These are phyloP conservation scores for Gliomastix tumulicola DNA, from an alignment of 2,329 filamentous ascomycete species.

Conservation along the genomic window DNA sequence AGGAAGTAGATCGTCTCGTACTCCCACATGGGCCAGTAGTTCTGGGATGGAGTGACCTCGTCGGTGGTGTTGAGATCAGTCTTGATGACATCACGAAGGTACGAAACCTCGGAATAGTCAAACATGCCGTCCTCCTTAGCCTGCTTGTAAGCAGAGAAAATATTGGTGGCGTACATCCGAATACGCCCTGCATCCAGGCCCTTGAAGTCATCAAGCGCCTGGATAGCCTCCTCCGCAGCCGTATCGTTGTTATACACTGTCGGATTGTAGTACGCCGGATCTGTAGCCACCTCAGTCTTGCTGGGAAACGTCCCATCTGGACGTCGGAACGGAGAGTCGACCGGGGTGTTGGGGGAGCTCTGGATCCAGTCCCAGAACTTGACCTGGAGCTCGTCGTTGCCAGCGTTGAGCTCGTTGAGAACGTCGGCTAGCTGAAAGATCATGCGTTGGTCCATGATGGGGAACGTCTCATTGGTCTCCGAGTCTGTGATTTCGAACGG, in stretches of 20 bases:
- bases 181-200: constrained; percentile 12
- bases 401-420: constrained; percentile 51
- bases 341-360: constrained; percentile 21
- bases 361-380: constrained; percentile 28
- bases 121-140: constrained; percentile 57
- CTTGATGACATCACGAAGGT: constrained; percentile 27
- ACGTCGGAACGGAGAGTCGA: constrained; percentile 12
- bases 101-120: constrained; percentile 32
- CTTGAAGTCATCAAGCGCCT: constrained; percentile 17
- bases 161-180: constrained; percentile 19
- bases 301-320: constrained; percentile 17
- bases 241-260: constrained; percentile 14
- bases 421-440: constrained; percentile 56
- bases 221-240: constrained; percentile 11
- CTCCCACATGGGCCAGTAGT: constrained; percentile 10
- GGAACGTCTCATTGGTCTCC: constrained; percentile 44
- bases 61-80: constrained; percentile 38
- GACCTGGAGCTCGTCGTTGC: constrained; percentile 26
- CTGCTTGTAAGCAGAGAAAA: constrained; percentile 33
- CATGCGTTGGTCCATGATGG: constrained; percentile 57
- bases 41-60: constrained; percentile 30
- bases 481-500: constrained; percentile 29
- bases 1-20: constrained; percentile 13
- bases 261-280: constrained; percentile 9
- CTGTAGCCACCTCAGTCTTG: constrained; percentile 12